These are phyloP conservation scores for Verticillium alfalfae DNA, from an alignment of 2,329 filamentous ascomycete species.

Conservation along the genomic window DNA sequence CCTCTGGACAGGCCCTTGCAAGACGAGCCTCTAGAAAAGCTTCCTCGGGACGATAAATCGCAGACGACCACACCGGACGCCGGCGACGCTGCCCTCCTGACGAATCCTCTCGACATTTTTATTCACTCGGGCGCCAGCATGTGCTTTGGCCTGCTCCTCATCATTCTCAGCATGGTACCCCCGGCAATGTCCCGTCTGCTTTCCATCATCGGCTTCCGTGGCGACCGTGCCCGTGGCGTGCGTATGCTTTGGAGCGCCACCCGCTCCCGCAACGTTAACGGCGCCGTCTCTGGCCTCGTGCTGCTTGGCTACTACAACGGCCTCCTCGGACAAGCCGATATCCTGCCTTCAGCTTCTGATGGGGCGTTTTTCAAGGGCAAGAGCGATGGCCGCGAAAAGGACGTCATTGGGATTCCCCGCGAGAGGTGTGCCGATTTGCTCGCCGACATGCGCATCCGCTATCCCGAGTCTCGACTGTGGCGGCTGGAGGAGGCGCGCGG, in stretches of 20 bases:
- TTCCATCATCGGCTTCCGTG: conserved; percentile 84
- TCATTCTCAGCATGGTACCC: conserved; percentile 89
- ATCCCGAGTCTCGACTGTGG: conserved; percentile 82
- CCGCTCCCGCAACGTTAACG: conserved; percentile 81
- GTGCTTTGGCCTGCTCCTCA: conserved; percentile 79
- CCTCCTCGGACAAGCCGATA: conserved; percentile 80
- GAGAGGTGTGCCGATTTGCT: conserved; percentile 64
- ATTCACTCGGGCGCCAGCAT: conserved; percentile 85
- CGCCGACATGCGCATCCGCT: conserved; percentile 66
- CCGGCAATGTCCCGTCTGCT: conserved; percentile 84
- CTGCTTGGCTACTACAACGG: conserved; percentile 86
- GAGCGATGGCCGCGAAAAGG: background rate
- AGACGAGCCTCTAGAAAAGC: too few relatives aligned
- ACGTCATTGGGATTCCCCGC: conserved; percentile 61
- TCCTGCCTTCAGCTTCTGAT: conserved; percentile 51
- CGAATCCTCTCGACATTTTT: conserved; percentile 76
- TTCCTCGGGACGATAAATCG: conserved; percentile 9
- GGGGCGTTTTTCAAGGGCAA: background rate
- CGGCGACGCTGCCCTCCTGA: conserved; percentile 59
- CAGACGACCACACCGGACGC: conserved; percentile 26
- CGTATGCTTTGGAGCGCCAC: conserved; percentile 88
- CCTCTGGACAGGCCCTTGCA: too few relatives aligned
- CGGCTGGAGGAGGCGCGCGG: conserved; percentile 80
- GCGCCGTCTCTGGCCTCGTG: conserved; percentile 79
- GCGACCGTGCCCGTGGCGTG: conserved; percentile 78